These are phyloP conservation scores for Podospora fimiseda DNA, from an alignment of 495 filamentous ascomycete genomes.

Conservation along the genomic window DNA sequence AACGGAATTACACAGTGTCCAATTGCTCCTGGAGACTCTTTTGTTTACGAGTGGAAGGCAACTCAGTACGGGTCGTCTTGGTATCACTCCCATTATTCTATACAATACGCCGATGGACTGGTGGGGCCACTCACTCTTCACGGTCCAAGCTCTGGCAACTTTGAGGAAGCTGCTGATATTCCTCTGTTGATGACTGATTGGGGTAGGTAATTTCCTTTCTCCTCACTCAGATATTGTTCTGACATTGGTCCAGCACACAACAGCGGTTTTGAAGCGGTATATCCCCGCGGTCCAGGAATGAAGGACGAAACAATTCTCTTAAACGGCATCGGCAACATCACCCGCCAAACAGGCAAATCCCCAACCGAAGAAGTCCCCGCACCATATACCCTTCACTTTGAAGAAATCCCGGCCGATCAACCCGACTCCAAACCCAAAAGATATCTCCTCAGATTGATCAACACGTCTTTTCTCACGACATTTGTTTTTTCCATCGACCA, in stretches of 20 bases:
- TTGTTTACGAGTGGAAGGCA: slow-evolving; percentile 21
- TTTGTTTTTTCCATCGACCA: slow-evolving; percentile 46
- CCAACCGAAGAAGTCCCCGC: background rate
- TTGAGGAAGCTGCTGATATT: slow-evolving; percentile 44
- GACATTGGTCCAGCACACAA: slow-evolving; percentile 9
- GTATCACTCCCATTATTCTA: slow-evolving; percentile 54
- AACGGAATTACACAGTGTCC: slow-evolving; percentile 44
- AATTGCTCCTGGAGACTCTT: slow-evolving; percentile 34
- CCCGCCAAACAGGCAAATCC: slow-evolving; percentile 16
- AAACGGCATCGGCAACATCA: slow-evolving; percentile 16
- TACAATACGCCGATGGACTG: slow-evolving; percentile 48
- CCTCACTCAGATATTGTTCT: background rate
- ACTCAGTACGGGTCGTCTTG: slow-evolving; percentile 52
- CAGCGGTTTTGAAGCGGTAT: slow-evolving; percentile 20
- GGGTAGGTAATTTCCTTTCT: slow-evolving; percentile 3
- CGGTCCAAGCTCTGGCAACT: slow-evolving; percentile 42
- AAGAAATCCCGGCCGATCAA: slow-evolving; percentile 13
- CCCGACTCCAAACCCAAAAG: slow-evolving; percentile 37
- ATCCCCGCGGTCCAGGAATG: slow-evolving; percentile 8
- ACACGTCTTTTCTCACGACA: slow-evolving; percentile 45
- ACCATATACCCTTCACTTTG: background rate
- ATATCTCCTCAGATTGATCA: slow-evolving; percentile 52
- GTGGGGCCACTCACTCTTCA: slow-evolving; percentile 43
- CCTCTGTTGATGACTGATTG: slow-evolving; percentile 45
- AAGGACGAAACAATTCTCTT: slow-evolving; percentile 29